phyloP scores from a whole-genome alignment of 1,139 yeast genomes.

The Suhomyces bribrorum region DNA sequence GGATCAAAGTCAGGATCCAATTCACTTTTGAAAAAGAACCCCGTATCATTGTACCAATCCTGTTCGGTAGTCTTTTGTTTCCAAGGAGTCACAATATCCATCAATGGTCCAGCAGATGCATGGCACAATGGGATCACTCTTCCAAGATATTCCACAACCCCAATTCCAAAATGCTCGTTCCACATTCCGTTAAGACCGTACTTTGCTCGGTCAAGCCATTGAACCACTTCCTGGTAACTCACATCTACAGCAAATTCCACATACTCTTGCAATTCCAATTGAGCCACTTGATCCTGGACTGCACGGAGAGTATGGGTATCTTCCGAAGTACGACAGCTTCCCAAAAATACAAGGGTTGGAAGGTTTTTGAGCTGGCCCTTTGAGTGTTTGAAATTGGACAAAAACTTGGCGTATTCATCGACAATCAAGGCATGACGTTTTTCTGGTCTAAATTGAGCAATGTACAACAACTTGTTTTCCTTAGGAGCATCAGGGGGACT shows the following conservation, averaged over 20 bases:
- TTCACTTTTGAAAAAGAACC: slow-evolving; percentile 66
- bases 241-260: slow-evolving; percentile 78
- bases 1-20: slow-evolving; percentile 65
- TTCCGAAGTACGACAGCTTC: slow-evolving; percentile 73
- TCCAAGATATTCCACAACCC: slow-evolving; percentile 90
- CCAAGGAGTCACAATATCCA: slow-evolving; percentile 65
- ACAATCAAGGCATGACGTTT: slow-evolving; percentile 81
- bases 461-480: slow-evolving; percentile 61
- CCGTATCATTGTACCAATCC: slow-evolving; percentile 51
- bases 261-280: slow-evolving; percentile 46
- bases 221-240: slow-evolving; percentile 61
- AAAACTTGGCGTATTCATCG: slow-evolving; percentile 58
- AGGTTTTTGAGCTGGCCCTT: slow-evolving; percentile 22
- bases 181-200: slow-evolving; percentile 96
- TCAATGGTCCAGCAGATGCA: slow-evolving; percentile 91
- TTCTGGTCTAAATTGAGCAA: slow-evolving; percentile 96
- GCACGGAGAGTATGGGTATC: slow-evolving; percentile 63
- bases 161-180: slow-evolving; percentile 99
- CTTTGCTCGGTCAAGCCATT: slow-evolving; percentile 57
- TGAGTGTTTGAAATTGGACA: slow-evolving; percentile 24
- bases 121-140: slow-evolving; percentile 85
- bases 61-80: slow-evolving; percentile 15
- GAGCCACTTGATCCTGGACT: slow-evolving; percentile 48
- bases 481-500: slow-evolving; percentile 29
- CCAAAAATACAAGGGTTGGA: slow-evolving; percentile 70